phyloP scores from a whole-genome alignment of 1,139 yeast species.

The Meyerozyma guilliermondii region DNA sequence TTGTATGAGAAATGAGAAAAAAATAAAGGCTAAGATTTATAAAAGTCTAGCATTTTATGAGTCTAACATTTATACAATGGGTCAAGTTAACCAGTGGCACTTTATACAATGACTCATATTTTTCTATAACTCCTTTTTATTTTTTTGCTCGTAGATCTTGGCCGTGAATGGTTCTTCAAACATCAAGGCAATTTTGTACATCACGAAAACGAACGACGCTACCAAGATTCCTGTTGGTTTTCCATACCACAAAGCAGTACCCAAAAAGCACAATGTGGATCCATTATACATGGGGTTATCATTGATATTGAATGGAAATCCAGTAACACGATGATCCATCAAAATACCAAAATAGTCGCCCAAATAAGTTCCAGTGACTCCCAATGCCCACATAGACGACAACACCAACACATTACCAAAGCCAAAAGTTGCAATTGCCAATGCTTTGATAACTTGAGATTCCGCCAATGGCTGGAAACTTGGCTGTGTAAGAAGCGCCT shows the following conservation, averaged over 20 bases:
- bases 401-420: constrained; percentile 77
- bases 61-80: no score
- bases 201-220: constrained; percentile 64
- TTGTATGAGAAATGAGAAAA: constrained; percentile 6
- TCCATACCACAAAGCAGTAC: constrained; percentile 82
- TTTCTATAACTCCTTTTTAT: not conserved
- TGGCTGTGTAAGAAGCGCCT: constrained; percentile 48
- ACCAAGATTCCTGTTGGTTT: constrained; percentile 85
- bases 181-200: constrained; percentile 78
- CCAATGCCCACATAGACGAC: constrained; percentile 88
- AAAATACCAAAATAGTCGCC: constrained; percentile 97
- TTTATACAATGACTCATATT: no score
- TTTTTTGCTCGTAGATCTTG: constrained; percentile 51
- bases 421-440: constrained; percentile 41
- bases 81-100: no score
- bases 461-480: constrained; percentile 47
- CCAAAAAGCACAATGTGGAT: constrained; percentile 81
- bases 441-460: constrained; percentile 26
- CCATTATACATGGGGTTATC: constrained; percentile 98
- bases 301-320: constrained; percentile 86
- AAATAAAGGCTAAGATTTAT: no score
- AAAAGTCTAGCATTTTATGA: no score
- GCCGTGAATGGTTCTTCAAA: constrained; percentile 98
- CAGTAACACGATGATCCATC: constrained; percentile 86
- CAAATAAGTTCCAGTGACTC: constrained; percentile 91